Evolutionary conservation across 805 yeast genomes (phyloP), one percentile per base, ranked within the genome.

Genomic region (Cyberlindnera samutprakarnensis): DNA sequence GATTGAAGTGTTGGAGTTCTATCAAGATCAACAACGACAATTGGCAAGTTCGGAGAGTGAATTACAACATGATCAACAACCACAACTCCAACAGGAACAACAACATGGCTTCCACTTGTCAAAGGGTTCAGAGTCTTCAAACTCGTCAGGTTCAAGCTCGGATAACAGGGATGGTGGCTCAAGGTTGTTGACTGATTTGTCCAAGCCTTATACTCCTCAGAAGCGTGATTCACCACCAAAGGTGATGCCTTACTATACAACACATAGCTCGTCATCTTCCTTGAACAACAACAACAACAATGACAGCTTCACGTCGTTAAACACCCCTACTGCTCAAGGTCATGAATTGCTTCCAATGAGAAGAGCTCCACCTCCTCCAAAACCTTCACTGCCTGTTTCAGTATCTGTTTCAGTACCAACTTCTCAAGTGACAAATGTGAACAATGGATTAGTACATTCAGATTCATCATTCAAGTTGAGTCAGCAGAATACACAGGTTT

Each of bases 1-100:
- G 14, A 82, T 83, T 61, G 94, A 86, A 51, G 94, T 85, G 22
- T 77, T 86, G 33, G 88, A 84, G 32, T 86, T 86, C 51, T 85
- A 85, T 37, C 69, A 64, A 38, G 68, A 63, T 42, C 66, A 51
- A 28, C 53, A 49, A 18, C 35, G 44, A 30, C 32, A 24, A 28
- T 23, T 18, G 17, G 30, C 24, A 32, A 7, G 21, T 8, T 10
- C 7, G 10, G 21, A 19, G 10, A 10, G 10, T 19, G 21, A 19
- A 19, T 7, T 8, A 19, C 7, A 19, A 19, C 10, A 19, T 7
- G 21, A 7, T 19, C 21, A 10, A 8, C 10, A 8, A 10, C 10
- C 10, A 10, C 10, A 19, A 19, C 10, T 19, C 7, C 27, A 23
- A 25, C 33, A 27, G 15, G 15, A 18, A 15, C 12, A 23, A n/a